Percentiles rank a stretch among this genome's conserved stretches.
phyloP scores from a whole-genome alignment of 2,329 filamentous ascomycete species.

The Seiridium cupressi region DNA sequence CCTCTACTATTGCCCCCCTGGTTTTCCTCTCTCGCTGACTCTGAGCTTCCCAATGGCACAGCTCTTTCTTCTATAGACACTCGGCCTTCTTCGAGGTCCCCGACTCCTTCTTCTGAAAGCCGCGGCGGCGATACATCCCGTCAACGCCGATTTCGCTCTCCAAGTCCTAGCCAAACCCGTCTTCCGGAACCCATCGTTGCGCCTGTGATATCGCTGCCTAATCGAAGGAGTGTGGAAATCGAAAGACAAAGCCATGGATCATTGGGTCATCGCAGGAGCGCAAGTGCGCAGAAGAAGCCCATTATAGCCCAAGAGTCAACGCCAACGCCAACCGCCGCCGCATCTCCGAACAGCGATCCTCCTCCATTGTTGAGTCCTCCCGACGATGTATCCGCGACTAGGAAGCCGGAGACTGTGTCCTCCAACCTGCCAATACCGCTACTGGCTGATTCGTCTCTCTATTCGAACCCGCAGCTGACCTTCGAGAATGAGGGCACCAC shows the following conservation, averaged over 20 bases:
- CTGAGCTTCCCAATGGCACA: conserved; percentile 18
- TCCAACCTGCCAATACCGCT: conserved; percentile 50
- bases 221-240: conserved; percentile 42
- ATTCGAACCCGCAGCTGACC: conserved; percentile 59
- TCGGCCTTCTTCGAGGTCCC: conserved; percentile 48
- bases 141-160: conserved; percentile 50
- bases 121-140: conserved; percentile 49
- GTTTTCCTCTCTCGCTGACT: not conserved
- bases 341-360: conserved; percentile 15
- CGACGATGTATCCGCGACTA: conserved; percentile 29
- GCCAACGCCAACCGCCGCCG: conserved; percentile 19
- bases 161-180: conserved; percentile 43
- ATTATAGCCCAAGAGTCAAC: conserved; percentile 44
- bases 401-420: conserved; percentile 39
- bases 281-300: conserved; percentile 43
- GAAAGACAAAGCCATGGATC: conserved; percentile 32
- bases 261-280: conserved; percentile 30
- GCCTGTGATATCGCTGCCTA: conserved; percentile 37
- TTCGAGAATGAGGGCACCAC: conserved; percentile 65
- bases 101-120: conserved; percentile 53
- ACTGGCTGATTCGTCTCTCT: conserved; percentile 64
- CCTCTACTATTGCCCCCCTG: conserved; percentile 25
- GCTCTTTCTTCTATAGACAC: conserved; percentile 51
- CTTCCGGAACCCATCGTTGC: conserved; percentile 43
- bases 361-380: conserved; percentile 17